These are phyloP conservation scores for Alternaria longipes DNA, from an alignment of 2,329 filamentous ascomycete species.

Conservation along the genomic window DNA sequence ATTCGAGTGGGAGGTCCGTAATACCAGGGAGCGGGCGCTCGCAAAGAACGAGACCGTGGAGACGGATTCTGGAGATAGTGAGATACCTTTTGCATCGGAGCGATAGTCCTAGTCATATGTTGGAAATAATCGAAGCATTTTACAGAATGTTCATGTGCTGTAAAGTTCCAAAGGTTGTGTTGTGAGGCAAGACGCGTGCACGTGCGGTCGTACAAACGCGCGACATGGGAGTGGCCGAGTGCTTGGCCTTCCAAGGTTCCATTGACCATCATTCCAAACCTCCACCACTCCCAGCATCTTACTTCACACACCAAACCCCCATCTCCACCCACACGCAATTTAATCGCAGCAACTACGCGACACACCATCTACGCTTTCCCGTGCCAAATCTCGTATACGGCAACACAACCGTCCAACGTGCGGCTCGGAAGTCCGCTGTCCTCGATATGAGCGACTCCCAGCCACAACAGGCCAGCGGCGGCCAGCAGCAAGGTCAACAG, in stretches of 20 bases:
- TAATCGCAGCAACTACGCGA: slow-evolving; percentile 6
- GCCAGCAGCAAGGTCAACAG: slow-evolving; percentile 29
- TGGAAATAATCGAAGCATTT: background rate
- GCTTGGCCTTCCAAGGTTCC: slow-evolving; percentile 7
- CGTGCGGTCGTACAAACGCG: slow-evolving; percentile 25
- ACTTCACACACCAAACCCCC: background rate
- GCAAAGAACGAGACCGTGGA: slow-evolving; percentile 15
- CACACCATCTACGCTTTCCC: background rate
- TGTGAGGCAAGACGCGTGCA: slow-evolving; percentile 17
- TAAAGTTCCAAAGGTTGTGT: background rate
- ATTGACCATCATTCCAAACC: slow-evolving; percentile 16
- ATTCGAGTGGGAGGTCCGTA: slow-evolving; percentile 87
- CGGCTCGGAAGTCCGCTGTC: slow-evolving; percentile 24
- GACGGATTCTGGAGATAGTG: background rate
- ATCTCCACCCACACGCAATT: background rate
- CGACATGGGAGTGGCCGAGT: slow-evolving; percentile 9
- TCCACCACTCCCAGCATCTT: slow-evolving; percentile 16
- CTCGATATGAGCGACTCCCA: slow-evolving; percentile 48
- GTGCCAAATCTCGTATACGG: background rate
- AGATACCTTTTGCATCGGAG: slow-evolving; percentile 2
- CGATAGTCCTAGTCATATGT: background rate
- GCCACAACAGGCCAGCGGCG: slow-evolving; percentile 38
- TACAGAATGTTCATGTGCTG: background rate
- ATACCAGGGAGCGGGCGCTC: slow-evolving; percentile 41
- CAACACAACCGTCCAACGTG: slow-evolving; percentile 5